These are phyloP conservation scores for Elsinoe ampelina DNA, from an alignment of 2,329 filamentous ascomycete species.

Conservation along the genomic window DNA sequence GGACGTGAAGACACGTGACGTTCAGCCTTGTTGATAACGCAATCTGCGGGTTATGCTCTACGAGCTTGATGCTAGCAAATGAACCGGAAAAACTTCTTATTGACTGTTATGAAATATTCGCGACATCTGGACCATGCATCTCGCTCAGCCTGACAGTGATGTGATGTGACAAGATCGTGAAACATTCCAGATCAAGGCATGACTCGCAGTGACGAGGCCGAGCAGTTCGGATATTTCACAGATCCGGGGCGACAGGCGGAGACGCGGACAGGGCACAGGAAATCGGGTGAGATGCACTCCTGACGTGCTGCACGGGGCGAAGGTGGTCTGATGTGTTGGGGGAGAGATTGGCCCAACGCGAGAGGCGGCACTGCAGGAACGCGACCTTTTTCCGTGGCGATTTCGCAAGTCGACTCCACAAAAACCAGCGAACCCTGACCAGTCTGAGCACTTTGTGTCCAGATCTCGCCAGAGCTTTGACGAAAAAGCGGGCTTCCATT, in stretches of 20 bases:
- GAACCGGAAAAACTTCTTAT: neutral
- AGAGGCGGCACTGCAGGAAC: neutral
- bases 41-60: neutral
- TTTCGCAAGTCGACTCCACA: neutral
- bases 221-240: neutral
- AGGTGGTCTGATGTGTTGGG: neutral
- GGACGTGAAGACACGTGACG: neutral
- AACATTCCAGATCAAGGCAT: neutral
- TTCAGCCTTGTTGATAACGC: slow-evolving; percentile 1
- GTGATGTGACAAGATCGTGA: no score
- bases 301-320: neutral
- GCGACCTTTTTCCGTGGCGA: neutral
- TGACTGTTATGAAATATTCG: neutral
- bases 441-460: neutral
- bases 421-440: neutral
- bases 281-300: slow-evolving; percentile 11
- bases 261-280: neutral
- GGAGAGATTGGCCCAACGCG: neutral
- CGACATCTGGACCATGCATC: no score
- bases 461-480: slow-evolving; percentile 6
- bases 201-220: neutral
- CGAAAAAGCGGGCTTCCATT: neutral
- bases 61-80: neutral
- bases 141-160: no score
- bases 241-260: slow-evolving; percentile 1